A percentile compares a stretch with the other conserved stretches of the same genome.
phyloP scores from a whole-genome alignment of 2,329 filamentous ascomycete genomes.

The Ceratocystis huliohia region DNA sequence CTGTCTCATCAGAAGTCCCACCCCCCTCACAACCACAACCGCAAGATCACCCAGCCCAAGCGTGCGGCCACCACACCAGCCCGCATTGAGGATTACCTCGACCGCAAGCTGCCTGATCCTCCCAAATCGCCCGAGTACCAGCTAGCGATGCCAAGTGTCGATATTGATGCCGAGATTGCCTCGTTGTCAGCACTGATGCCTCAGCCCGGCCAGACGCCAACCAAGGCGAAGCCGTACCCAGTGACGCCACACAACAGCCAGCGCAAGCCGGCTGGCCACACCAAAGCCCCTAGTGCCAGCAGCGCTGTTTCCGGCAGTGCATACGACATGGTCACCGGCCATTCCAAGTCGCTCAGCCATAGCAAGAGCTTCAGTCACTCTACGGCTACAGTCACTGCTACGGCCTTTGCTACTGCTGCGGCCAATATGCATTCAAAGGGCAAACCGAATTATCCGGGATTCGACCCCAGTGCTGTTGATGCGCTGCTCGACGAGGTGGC shows the following conservation, averaged over 20 bases:
- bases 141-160: background rate
- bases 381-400: background rate
- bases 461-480: constrained; percentile 9
- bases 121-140: constrained; percentile 14
- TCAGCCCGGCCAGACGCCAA: background rate
- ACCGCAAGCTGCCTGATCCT: constrained; percentile 13
- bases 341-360: background rate
- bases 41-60: background rate
- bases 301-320: background rate
- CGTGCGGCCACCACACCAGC: constrained; percentile 1
- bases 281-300: background rate
- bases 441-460: background rate
- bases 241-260: background rate
- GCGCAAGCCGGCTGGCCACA: background rate
- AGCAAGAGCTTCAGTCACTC: constrained; percentile 8
- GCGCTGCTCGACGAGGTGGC: constrained; percentile 19
- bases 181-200: constrained; percentile 3
- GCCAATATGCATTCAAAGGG: background rate
- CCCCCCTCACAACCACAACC: background rate
- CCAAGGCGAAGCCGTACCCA: background rate
- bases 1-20: background rate
- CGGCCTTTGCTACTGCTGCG: background rate
- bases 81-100: constrained; percentile 11
- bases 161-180: constrained; percentile 13
- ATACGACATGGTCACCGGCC: background rate